Evolutionary conservation across 2,329 filamentous ascomycete species (phyloP).

Genomic region (Torrubiellomyces zombiae): DNA sequence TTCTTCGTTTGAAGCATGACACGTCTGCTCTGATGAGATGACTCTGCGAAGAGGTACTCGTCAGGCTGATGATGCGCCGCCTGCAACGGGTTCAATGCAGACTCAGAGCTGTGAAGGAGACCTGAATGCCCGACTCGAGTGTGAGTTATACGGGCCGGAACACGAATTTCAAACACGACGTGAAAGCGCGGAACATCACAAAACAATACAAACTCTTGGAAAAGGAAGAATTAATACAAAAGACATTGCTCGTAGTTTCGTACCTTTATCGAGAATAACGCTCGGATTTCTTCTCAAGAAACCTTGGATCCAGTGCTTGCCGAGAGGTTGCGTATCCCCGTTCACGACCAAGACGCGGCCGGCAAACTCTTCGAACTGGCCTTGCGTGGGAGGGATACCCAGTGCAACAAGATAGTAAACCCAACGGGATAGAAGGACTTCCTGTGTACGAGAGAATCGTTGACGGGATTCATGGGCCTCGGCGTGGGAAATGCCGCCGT

Average conservation of each 20-base stretch:
- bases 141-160: no score
- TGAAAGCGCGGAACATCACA: no score
- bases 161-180: no score
- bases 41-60: constrained; percentile 2
- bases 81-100: no score
- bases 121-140: no score
- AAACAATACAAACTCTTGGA: no score
- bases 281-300: constrained; percentile 5
- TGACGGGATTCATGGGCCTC: constrained; percentile 6
- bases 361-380: constrained; percentile 5
- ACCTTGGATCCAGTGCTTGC: constrained; percentile 6
- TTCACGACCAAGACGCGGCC: constrained; percentile 5
- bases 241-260: no score
- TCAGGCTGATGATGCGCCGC: no score
- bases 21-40: constrained; percentile 4
- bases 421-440: constrained; percentile 5
- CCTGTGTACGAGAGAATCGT: constrained; percentile 5
- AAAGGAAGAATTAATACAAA: neutral
- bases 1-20: no score
- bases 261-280: constrained; percentile 5
- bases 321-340: constrained; percentile 4
- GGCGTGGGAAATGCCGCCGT: constrained; percentile 5
- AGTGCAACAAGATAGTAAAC: constrained; percentile 5
- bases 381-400: constrained; percentile 4
- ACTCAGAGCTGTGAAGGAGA: no score